A percentile compares a stretch with the other conserved stretches of the same genome.
These are phyloP conservation scores for Sporisorium reilianum DNA, from an alignment of 1,284 basidiomycete genomes.

Conservation along the genomic window DNA sequence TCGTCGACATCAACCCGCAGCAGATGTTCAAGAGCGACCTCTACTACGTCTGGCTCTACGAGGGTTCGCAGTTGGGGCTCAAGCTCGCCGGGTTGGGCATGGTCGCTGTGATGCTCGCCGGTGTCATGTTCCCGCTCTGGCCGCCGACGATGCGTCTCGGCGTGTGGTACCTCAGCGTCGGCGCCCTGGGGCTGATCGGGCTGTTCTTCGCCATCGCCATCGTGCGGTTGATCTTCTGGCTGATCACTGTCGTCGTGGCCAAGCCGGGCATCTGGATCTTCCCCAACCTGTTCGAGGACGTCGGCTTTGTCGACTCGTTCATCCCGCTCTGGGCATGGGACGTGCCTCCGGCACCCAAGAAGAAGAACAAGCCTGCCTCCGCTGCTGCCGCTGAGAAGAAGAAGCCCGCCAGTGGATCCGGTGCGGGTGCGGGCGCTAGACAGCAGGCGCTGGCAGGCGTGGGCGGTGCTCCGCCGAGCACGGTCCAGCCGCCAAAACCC, in stretches of 20 bases:
- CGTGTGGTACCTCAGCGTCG: slow-evolving; percentile 94
- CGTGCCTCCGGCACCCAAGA: slow-evolving; percentile 74
- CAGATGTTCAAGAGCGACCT: slow-evolving; percentile 75
- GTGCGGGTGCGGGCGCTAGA: slow-evolving; percentile 17
- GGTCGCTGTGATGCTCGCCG: slow-evolving; percentile 93
- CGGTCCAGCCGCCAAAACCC: slow-evolving; percentile 23
- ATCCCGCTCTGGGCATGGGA: slow-evolving; percentile 99
- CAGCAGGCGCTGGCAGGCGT: slow-evolving; percentile 38
- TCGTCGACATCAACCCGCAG: slow-evolving; percentile 77
- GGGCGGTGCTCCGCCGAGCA: slow-evolving; percentile 19
- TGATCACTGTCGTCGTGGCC: slow-evolving; percentile 86
- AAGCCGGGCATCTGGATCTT: slow-evolving; percentile 99
- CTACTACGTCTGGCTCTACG: slow-evolving; percentile 93
- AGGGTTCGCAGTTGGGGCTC: slow-evolving; percentile 91
- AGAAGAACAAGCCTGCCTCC: slow-evolving; percentile 71
- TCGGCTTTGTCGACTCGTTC: slow-evolving; percentile 98
- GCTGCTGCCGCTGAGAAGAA: slow-evolving; percentile 11
- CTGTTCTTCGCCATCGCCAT: slow-evolving; percentile 93
- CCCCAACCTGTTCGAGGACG: slow-evolving; percentile 97
- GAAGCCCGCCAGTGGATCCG: slow-evolving; percentile 4
- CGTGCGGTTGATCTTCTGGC: slow-evolving; percentile 91
- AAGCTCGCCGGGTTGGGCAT: slow-evolving; percentile 92
- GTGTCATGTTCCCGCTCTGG: slow-evolving; percentile 99
- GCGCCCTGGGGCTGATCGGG: slow-evolving; percentile 86
- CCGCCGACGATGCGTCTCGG: slow-evolving; percentile 91